Percentiles rank a stretch among this genome's conserved stretches.
Evolutionary conservation across 768 basidiomycete genomes (phyloP).

Genomic region (Krasilnikovozyma curviuscula): DNA sequence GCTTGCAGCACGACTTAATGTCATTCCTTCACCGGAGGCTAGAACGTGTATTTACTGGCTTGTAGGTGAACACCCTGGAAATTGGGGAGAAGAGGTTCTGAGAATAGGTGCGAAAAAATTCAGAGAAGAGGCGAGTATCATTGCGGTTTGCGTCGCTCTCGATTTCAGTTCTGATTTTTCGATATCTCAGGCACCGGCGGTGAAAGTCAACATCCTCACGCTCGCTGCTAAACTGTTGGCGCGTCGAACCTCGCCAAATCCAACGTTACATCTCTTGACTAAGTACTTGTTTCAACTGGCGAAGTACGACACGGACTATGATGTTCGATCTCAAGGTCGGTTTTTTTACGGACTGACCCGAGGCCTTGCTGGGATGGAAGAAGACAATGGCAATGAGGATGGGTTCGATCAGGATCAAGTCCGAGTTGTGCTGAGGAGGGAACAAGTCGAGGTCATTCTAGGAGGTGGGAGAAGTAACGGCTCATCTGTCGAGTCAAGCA

Average conservation of each 20-base stretch:
- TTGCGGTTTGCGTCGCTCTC: no score
- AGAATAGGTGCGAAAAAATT: conserved; percentile 62
- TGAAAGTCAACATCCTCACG: no score
- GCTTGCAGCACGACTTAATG: conserved; percentile 57
- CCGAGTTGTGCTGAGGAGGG: conserved; percentile 11
- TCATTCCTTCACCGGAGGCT: conserved; percentile 58
- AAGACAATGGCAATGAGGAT: conserved; percentile 1
- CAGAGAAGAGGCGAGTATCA: conserved; percentile 40
- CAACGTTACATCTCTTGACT: conserved; percentile 29
- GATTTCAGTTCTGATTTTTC: background rate
- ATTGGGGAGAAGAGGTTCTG: conserved; percentile 43
- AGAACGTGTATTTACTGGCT: conserved; percentile 81
- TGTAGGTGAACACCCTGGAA: conserved; percentile 63
- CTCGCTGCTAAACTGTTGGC: no score
- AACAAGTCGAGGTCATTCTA: conserved; percentile 2
- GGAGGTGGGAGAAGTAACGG: background rate
- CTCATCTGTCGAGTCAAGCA: background rate
- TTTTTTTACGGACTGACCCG: conserved; percentile 52
- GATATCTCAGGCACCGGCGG: no score
- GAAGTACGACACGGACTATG: conserved; percentile 69
- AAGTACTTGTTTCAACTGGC: conserved; percentile 64
- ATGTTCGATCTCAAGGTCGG: conserved; percentile 74
- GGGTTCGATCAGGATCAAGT: conserved; percentile 11
- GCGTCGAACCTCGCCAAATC: no score
- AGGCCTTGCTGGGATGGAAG: conserved; percentile 28